A percentile compares a stretch with the other conserved stretches of the same genome.
These are phyloP conservation scores for Orbilia quercus DNA, from an alignment of 2,329 filamentous ascomycete genomes.

Conservation along the genomic window DNA sequence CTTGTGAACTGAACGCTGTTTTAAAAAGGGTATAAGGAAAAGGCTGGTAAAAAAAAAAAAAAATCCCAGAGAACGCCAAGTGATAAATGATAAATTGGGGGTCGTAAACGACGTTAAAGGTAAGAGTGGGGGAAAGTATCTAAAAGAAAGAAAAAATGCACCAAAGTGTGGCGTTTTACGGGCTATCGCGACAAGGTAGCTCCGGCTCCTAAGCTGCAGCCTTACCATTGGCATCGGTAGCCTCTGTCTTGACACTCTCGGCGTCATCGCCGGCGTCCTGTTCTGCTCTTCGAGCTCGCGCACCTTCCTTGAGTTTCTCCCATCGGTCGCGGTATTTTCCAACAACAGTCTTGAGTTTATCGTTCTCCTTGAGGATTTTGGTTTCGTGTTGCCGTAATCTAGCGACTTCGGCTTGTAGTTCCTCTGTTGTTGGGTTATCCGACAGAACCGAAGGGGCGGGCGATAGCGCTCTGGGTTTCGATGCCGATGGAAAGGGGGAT, in stretches of 20 bases:
- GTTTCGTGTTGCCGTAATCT: slow-evolving; percentile 60
- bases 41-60: slow-evolving; percentile 19
- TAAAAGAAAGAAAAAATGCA: slow-evolving; percentile 5
- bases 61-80: slow-evolving; percentile 37
- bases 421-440: slow-evolving; percentile 58
- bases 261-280: slow-evolving; percentile 50
- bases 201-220: slow-evolving; percentile 2
- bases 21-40: slow-evolving; percentile 45
- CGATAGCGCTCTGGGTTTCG: slow-evolving; percentile 46
- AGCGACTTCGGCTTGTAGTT: slow-evolving; percentile 52
- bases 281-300: slow-evolving; percentile 64
- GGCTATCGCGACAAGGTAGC: not conserved
- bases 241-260: slow-evolving; percentile 42
- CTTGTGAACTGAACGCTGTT: slow-evolving; percentile 21
- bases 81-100: slow-evolving; percentile 30
- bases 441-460: slow-evolving; percentile 41
- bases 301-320: slow-evolving; percentile 76
- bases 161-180: not conserved
- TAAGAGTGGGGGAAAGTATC: slow-evolving; percentile 6
- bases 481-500: slow-evolving; percentile 58
- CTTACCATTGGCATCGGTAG: slow-evolving; percentile 34
- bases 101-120: slow-evolving; percentile 45
- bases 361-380: slow-evolving; percentile 67
- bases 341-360: slow-evolving; percentile 70
- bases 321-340: slow-evolving; percentile 73